Evolutionary conservation across 1,139 yeast genomes (phyloP).

Genomic region (Geotrichum bryndzae): DNA sequence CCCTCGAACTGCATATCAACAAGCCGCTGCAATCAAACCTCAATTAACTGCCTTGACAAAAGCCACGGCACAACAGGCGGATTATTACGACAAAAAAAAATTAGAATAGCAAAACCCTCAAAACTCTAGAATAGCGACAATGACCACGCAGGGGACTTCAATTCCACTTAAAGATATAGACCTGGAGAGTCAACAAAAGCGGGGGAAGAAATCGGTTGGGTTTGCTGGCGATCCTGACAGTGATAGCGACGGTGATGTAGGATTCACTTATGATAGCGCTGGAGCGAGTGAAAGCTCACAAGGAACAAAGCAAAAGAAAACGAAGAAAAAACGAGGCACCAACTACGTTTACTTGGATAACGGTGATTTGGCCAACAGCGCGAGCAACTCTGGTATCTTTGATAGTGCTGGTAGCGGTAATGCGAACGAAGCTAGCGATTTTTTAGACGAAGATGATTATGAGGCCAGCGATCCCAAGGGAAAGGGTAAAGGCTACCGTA

Average conservation of each 20-base stretch:
- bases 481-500: slow-evolving; percentile 1
- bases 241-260: not conserved
- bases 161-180: slow-evolving; percentile 4
- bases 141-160: not conserved
- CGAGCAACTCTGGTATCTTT: not conserved
- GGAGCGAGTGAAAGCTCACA: not conserved
- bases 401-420: not conserved
- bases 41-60: too few species aligned
- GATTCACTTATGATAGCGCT: not conserved
- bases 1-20: too few species aligned
- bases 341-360: slow-evolving; percentile 5
- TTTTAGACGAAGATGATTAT: not conserved
- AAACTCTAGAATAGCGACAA: not conserved
- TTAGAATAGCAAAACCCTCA: too few species aligned
- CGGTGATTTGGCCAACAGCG: slow-evolving; percentile 7
- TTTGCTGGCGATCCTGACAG: not conserved
- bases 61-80: too few species aligned
- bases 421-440: not conserved
- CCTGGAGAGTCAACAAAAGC: slow-evolving; percentile 1
- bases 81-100: too few species aligned
- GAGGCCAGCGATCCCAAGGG: not conserved
- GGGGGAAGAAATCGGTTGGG: not conserved
- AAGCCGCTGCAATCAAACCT: too few species aligned
- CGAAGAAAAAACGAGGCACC: not conserved
- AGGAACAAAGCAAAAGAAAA: not conserved